These are phyloP conservation scores for Brassica cretica DNA, from an alignment of 345 rosid genomes.

Conservation along the genomic window DNA sequence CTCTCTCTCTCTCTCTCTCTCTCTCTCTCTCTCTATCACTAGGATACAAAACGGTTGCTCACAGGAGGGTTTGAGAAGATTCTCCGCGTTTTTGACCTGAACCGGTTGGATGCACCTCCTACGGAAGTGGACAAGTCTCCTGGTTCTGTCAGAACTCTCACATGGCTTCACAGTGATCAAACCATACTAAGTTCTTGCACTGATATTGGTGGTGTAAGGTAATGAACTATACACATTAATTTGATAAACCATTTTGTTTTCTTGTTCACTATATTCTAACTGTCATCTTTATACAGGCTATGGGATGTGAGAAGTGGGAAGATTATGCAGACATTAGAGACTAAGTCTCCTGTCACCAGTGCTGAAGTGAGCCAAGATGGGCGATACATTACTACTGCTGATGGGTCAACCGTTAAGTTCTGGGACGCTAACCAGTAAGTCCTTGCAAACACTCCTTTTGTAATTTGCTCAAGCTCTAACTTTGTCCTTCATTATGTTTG, in stretches of 20 bases:
- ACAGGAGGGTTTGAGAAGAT: constrained; percentile 42
- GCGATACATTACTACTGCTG: constrained; percentile 86
- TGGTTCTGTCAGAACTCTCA: constrained; percentile 43
- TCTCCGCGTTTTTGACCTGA: constrained; percentile 38
- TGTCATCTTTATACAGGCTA: constrained; percentile 46
- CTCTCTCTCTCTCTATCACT: background rate
- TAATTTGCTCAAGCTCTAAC: background rate
- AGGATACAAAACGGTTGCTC: constrained; percentile 67
- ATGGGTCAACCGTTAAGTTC: constrained; percentile 85
- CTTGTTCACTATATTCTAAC: too few relatives aligned
- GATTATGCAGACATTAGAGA: constrained; percentile 83
- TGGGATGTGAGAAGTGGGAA: constrained; percentile 93
- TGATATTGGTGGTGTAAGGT: constrained; percentile 95
- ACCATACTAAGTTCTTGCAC: constrained; percentile 88
- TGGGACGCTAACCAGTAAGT: constrained; percentile 99
- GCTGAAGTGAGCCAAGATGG: constrained; percentile 99
- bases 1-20: too few relatives aligned
- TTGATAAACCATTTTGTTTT: too few relatives aligned
- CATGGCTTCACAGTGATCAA: constrained; percentile 51
- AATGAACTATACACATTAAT: constrained; percentile 3
- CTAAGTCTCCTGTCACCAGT: constrained; percentile 85
- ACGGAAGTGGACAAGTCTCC: constrained; percentile 44
- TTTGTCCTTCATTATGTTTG: background rate
- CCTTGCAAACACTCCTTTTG: background rate
- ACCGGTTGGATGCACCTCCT: constrained; percentile 45